Evolutionary conservation across 805 yeast species (phyloP).

Genomic region (Zygosaccharomyces gambellarensis): DNA sequence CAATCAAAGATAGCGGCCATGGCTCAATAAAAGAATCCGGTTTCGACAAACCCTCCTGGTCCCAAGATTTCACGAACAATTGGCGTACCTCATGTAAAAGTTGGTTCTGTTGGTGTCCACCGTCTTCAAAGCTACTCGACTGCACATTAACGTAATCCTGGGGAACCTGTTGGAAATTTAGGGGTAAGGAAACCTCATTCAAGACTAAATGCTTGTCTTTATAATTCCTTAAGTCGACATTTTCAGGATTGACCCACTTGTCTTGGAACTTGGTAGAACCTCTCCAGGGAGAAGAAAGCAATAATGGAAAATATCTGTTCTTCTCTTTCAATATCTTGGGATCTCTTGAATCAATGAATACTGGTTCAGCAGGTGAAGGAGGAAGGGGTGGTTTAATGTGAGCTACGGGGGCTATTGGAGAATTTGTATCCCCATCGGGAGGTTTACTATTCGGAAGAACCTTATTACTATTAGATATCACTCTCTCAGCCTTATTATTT

Average conservation of each 20-base stretch:
- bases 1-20: conserved; percentile 49
- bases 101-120: conserved; percentile 24
- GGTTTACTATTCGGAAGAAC: conserved; percentile 1
- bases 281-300: conserved; percentile 24
- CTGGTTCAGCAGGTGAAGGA: conserved; percentile 3
- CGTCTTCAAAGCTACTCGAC: conserved; percentile 26
- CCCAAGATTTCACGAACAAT: conserved; percentile 43
- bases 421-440: neutral
- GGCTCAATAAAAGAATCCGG: neutral
- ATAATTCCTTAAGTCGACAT: conserved; percentile 18
- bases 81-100: conserved; percentile 34
- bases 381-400: neutral
- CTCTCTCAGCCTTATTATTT: neutral
- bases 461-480: neutral
- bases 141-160: conserved; percentile 31
- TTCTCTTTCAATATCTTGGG: conserved; percentile 29
- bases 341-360: conserved; percentile 15
- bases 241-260: conserved; percentile 13
- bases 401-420: neutral
- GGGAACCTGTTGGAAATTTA: conserved; percentile 6
- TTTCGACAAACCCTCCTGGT: conserved; percentile 13
- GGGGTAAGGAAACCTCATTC: conserved; percentile 25
- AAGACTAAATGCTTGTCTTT: conserved; percentile 27
- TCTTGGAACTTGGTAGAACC: conserved; percentile 16
- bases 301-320: conserved; percentile 39